These are phyloP conservation scores for Diplogelasinospora grovesii DNA, from an alignment of 495 filamentous ascomycete species.

Conservation along the genomic window DNA sequence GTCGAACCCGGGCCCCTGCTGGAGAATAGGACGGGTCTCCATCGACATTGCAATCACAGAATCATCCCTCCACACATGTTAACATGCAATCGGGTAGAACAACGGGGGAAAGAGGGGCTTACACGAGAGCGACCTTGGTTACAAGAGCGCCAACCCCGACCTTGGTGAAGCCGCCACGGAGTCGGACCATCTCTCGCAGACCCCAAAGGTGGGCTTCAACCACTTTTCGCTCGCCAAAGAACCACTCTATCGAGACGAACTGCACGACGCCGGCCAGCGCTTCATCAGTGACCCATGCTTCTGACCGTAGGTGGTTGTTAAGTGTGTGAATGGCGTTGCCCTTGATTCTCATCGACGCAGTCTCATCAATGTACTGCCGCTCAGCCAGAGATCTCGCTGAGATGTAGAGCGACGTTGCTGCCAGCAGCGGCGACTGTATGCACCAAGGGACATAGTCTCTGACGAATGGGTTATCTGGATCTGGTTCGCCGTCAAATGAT, in stretches of 20 bases:
- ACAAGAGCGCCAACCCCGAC: constrained; percentile 13
- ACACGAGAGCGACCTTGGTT: constrained; percentile 17
- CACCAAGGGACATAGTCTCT: constrained; percentile 17
- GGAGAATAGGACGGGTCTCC: constrained; percentile 11
- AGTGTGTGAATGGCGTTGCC: constrained; percentile 16
- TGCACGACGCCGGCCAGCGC: constrained; percentile 16
- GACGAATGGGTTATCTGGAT: constrained; percentile 17
- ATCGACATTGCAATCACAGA: constrained; percentile 13
- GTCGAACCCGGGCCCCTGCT: constrained; percentile 8
- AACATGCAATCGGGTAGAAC: no score
- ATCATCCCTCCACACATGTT: constrained; percentile 8
- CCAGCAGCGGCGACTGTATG: constrained; percentile 16
- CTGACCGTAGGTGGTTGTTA: constrained; percentile 15
- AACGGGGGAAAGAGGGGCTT: constrained; percentile 4
- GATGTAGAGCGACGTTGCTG: constrained; percentile 17
- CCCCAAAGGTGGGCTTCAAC: constrained; percentile 18
- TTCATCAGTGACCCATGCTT: constrained; percentile 11
- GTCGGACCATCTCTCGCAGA: constrained; percentile 15
- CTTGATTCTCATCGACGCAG: constrained; percentile 11
- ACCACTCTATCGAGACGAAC: constrained; percentile 21
- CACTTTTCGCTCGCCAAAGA: constrained; percentile 16
- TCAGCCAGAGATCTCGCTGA: constrained; percentile 17
- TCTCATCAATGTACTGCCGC: constrained; percentile 11
- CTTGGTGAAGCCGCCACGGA: constrained; percentile 16
- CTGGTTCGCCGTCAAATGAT: constrained; percentile 16